Base-by-base conservation (phyloP, 371 early-diverging fungal genomes). In the Dinochytrium kinnereticum region DNA sequence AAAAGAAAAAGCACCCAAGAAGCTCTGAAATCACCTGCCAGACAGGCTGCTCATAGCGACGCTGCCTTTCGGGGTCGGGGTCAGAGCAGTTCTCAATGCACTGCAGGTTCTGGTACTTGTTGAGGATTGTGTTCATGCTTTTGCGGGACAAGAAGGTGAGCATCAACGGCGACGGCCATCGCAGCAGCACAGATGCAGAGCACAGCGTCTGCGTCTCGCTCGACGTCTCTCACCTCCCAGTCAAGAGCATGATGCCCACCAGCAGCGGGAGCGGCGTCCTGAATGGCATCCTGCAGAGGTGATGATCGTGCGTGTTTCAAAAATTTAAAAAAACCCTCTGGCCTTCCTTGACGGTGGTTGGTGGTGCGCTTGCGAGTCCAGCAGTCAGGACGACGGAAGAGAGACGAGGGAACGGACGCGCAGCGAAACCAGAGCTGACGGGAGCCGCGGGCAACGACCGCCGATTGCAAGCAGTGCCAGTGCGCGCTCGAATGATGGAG, bases 41-140 rank as follows among this genome's bases (percentile, higher is more conserved):
- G 21, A 96, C 86, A n/a, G 98, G 98, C 82, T 98, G 98, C 81
- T 96, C 96, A 88, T 94, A 98, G 76, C 90, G 87, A 57, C 88
- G 79, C 51, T 86, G 85, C 30, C 91, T 88, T n/a, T 76, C 72
- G 1, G 91, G 88, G 76, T 95, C 91, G 10, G 93, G 90, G 78
- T 87, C 91, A 71, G 91, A 87, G 76, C 96, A 97, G 82, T 94
- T 91, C 24, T 80, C 88, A 38, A 97, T 93, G 84, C 98, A 98
- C 71, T 92, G 91, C 85, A 90, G 39, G 71, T 82, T 82, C 67
- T 85, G 85, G 19, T 70, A 69, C 73, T 86, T 86, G 78, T 86
- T 86, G 19, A 86, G 69, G 39, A 86, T 74, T 21, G 86, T 86
- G 76, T 86, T 86, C 72, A 81, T 68, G 64, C 70, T 75, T 51